Conservation (phyloP, 305 asterid genomes). For the Fraxinus xanthoxyloides region DNA sequence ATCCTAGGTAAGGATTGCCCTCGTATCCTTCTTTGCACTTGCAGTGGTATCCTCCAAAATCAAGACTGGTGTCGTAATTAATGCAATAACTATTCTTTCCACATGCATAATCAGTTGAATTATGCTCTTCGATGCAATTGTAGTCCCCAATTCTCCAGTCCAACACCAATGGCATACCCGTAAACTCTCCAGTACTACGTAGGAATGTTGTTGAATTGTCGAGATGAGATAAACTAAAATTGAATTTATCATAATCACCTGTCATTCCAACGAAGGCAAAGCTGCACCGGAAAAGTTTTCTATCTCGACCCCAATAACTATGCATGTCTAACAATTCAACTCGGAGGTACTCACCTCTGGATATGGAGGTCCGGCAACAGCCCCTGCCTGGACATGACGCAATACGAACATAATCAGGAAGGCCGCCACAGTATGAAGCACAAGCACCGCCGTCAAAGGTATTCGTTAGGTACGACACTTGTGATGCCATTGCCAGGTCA, state of each 20-base stretch:
- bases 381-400: neutral
- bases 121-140: neutral
- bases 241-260: neutral
- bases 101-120: neutral
- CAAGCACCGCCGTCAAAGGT: neutral
- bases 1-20: neutral
- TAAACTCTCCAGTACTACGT: neutral
- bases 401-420: neutral
- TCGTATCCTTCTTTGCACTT: neutral
- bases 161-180: neutral
- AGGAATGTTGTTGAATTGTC: neutral
- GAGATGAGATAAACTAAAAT: neutral
- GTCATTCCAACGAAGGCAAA: neutral
- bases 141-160: neutral
- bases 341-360: neutral
- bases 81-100: neutral
- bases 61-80: neutral
- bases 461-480: neutral
- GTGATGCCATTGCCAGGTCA: neutral
- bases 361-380: neutral
- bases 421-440: neutral
- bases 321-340: neutral
- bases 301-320: neutral
- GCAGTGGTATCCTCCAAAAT: neutral
- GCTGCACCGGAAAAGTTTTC: neutral